Evolutionary conservation across 176 grass and related monocot genomes (phyloP), one percentile per base, ranked within the genome.

Genomic region (Musa troglodytarum): DNA sequence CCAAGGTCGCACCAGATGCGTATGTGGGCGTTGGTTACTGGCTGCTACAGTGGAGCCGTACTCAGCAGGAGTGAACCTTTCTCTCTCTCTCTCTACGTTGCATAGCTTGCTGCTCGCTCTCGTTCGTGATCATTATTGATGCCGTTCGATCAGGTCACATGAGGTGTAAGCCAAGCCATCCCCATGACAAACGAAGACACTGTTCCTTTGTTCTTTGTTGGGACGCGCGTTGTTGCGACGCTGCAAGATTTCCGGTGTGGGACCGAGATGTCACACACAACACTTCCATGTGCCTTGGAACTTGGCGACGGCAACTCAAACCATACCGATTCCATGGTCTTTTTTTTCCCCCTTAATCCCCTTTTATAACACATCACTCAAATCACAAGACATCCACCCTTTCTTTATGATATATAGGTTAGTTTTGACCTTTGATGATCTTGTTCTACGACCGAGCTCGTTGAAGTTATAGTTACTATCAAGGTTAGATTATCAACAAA

Each of bases 151-250:
- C 17, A 19, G 57, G 57, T 61, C 57, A 61, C 15, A 20, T 61
- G 16, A 61, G 57, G 57, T n/a, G 57, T 4, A 19, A 61, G 16
- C 57, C 57, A 61, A 61, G n/a, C 57, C 19, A 7, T 7, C 17
- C 57, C 16, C 57, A 15, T 68, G 28, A 68, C 65, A 49, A 24
- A 67, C 65, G 15, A 68, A 68, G 65, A 68, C 65, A 13, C 24
- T 29, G 24, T 68, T 68, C 65, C 14, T 68, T 68, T 68, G 65
- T 68, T 68, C 65, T 68, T 29, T 34, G 65, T 68, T 68, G 65
- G 65, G 65, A 49, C 65, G 65, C 65, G 65, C 65, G 25, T 34
- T 43, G 12, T 68, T 68, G 49, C 65, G 65, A 34, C 65, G 21
- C 24, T 25, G 65, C 65, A 68, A 68, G 34, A 16, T 68, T 68